Evolutionary conservation across 2,329 filamentous ascomycete genomes (phyloP).

Genomic region (Teratosphaeria epicoccoides): DNA sequence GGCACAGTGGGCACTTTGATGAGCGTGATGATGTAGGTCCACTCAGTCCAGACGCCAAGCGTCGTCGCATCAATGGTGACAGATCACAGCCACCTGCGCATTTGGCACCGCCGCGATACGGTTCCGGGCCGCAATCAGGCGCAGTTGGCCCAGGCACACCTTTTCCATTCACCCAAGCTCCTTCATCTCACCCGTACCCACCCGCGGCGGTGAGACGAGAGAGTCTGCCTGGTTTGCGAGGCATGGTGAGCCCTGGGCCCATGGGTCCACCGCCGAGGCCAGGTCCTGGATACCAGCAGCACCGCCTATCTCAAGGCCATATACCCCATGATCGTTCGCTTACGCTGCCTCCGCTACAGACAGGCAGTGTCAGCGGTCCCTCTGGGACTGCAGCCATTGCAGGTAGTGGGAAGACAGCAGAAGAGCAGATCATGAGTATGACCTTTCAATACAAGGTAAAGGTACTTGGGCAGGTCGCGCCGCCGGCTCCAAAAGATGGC

Average conservation of each 20-base stretch:
- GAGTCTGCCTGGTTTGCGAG: conserved; percentile 32
- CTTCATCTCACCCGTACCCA: conserved; percentile 34
- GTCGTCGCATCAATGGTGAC: conserved; percentile 48
- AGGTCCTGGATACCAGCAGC: conserved; percentile 24
- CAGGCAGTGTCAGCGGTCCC: conserved; percentile 16
- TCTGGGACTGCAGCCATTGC: conserved; percentile 8
- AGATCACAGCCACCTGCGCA: conserved; percentile 31
- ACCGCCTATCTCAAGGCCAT: conserved; percentile 23
- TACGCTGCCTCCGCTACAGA: conserved; percentile 45
- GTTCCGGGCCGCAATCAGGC: conserved; percentile 7
- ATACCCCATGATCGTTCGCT: conserved; percentile 37
- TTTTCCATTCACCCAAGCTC: conserved; percentile 28
- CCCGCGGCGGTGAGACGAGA: conserved; percentile 25
- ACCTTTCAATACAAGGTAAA: conserved; percentile 66
- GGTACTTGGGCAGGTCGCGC: conserved; percentile 64
- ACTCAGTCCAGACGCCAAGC: conserved; percentile 48
- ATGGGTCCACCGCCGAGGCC: conserved; percentile 47
- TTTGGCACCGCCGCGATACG: conserved; percentile 22
- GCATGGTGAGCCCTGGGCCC: conserved; percentile 21
- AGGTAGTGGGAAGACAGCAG: conserved; percentile 12
- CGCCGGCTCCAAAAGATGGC: conserved; percentile 41
- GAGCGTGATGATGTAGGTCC: conserved; percentile 34
- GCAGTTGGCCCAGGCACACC: conserved; percentile 27
- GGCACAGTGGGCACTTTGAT: conserved; percentile 14
- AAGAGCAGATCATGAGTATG: conserved; percentile 63